Base-by-base conservation (phyloP, 1,284 basidiomycete genomes). In the Puccinia coronata region DNA sequence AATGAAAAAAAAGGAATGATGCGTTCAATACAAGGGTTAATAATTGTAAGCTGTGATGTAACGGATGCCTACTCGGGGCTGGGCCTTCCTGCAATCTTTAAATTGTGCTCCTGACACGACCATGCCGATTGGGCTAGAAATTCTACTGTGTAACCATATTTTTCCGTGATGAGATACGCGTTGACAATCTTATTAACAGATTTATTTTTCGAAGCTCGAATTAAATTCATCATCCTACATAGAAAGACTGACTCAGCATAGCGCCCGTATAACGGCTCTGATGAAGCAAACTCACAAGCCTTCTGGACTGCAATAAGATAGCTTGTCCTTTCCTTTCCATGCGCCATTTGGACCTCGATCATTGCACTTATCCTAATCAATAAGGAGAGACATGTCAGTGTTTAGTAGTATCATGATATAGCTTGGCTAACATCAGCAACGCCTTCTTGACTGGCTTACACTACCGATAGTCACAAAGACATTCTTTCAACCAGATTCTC, bases 261-360 rank as follows among this genome's bases (percentile, higher is more conserved):
- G 20, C 39, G 51, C 49, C n/a, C 16, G 51, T 34, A 34, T 12
- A 31, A 31, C 28, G 2, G n/a, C 53, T 53, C 51, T 25, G 4
- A 53, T 53, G 20, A 23, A 53, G 53, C 53, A 23, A n/a, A 78
- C 75, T 65, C 47, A 78, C 75, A 78, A 39, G 55, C 75, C 75
- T 55, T 78, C 75, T 20, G 75, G 75, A 69, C 75, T 78, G 51
- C 75, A 78, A 69, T 67, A 78, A 20, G 75, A 78, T 47, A 78
- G 49, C 34, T 69, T 51, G 23, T 69, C 75, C 12, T 65, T n/a
- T 39, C 75, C 75, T 49, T 47, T 47, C 63, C 75, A 67, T 23
- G 75, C 75, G 31, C 75, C 75, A 39, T 61, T 61, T 25, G 63
- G 63, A 28, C 75, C 75, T 36, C 39, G 23, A 14, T 6, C n/a